phyloP scores from a whole-genome alignment of 495 filamentous ascomycete genomes.

The Pyrenula massariospora region DNA sequence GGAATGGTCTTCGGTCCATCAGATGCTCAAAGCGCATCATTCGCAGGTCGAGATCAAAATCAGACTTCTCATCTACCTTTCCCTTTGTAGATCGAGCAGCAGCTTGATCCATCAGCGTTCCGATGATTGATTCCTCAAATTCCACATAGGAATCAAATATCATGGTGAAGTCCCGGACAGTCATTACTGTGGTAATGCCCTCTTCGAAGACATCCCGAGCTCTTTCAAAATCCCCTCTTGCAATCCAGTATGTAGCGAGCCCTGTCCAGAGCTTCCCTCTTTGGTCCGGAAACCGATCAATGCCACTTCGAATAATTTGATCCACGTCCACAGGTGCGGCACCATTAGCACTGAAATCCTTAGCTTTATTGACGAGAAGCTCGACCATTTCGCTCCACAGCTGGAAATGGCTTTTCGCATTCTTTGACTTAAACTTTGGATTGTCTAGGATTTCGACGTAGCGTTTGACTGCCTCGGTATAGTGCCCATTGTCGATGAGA shows the following conservation, averaged over 20 bases:
- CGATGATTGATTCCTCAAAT: constrained; percentile 93
- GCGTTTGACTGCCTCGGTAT: constrained; percentile 84
- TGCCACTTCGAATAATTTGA: constrained; percentile 85
- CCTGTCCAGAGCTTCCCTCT: constrained; percentile 94
- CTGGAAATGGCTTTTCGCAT: constrained; percentile 89
- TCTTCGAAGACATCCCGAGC: constrained; percentile 93
- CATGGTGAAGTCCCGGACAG: constrained; percentile 93
- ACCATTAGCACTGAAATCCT: constrained; percentile 68
- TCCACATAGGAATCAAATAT: constrained; percentile 95
- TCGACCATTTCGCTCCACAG: constrained; percentile 99
- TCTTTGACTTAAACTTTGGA: constrained; percentile 79
- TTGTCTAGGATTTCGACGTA: constrained; percentile 95
- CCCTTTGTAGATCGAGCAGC: constrained; percentile 73
- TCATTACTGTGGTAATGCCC: constrained; percentile 96
- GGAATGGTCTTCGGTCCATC: constrained; percentile 93
- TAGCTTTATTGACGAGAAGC: constrained; percentile 81
- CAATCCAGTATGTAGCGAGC: constrained; percentile 94
- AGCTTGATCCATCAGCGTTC: constrained; percentile 78
- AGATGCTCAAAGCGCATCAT: constrained; percentile 98
- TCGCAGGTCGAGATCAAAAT: constrained; percentile 91
- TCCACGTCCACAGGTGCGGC: constrained; percentile 83
- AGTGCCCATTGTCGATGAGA: constrained; percentile 67
- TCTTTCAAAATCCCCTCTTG: constrained; percentile 78
- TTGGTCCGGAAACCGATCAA: constrained; percentile 87
- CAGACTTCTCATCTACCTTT: constrained; percentile 69